Evolutionary conservation across 192 early-diverging fungal genomes (phyloP).

Genomic region (Entrophospora sp.): DNA sequence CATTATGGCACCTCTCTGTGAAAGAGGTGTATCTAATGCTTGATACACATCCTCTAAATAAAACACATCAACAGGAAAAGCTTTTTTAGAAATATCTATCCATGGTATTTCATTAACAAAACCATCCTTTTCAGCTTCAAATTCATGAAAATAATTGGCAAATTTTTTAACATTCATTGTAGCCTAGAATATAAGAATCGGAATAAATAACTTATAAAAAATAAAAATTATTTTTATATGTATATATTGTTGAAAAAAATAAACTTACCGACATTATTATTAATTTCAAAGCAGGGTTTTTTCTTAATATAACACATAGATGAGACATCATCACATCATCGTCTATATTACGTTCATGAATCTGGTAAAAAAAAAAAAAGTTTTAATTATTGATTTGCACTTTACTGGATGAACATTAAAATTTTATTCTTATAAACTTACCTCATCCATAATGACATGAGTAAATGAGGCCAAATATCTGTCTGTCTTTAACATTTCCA

Average conservation of each 20-base stretch:
- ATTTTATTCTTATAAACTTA: not conserved
- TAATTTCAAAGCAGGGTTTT: constrained; percentile 21
- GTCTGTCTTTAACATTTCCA: constrained; percentile 23
- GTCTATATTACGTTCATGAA: constrained; percentile 26
- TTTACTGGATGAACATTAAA: not conserved
- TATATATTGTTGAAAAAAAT: no score
- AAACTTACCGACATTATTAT: constrained; percentile 28
- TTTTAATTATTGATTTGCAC: no score
- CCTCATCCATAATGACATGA: constrained; percentile 30
- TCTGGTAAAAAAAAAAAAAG: constrained; percentile 13
- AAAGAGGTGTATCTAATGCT: not conserved
- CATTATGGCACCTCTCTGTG: not conserved
- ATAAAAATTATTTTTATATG: no score
- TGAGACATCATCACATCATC: constrained; percentile 26
- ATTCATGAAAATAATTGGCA: constrained; percentile 19
- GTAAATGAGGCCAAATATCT: constrained; percentile 18
- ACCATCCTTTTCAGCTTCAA: not conserved
- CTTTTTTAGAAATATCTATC: constrained; percentile 17
- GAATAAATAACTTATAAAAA: no score
- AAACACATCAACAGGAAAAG: constrained; percentile 22
- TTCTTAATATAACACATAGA: constrained; percentile 14
- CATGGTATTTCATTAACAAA: constrained; percentile 9
- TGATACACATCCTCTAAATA: constrained; percentile 23
- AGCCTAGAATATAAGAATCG: no score
- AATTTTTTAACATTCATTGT: constrained; percentile 22